phyloP scores from a whole-genome alignment of 2,329 filamentous ascomycete species.

The Hymenoscyphus occultus region DNA sequence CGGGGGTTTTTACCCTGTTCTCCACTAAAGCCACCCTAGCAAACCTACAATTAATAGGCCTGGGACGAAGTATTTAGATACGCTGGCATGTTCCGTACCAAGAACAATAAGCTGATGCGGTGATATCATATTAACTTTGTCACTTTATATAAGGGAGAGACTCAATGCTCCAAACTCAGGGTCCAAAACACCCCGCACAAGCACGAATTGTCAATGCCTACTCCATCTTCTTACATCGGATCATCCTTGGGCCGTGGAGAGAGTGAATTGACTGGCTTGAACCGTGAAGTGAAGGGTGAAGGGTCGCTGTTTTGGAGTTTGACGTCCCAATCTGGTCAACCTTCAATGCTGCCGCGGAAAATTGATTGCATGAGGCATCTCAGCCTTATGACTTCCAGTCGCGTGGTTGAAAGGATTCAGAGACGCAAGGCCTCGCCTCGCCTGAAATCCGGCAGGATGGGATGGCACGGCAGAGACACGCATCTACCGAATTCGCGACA shows the following conservation, averaged over 20 bases:
- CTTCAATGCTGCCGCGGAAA: not conserved
- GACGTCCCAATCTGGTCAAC: not conserved
- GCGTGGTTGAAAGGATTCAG: not conserved
- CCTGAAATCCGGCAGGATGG: not conserved
- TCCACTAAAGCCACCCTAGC: too few species aligned
- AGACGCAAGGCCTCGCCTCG: not conserved
- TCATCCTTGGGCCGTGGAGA: not conserved
- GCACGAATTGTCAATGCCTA: not conserved
- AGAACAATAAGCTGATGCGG: not conserved
- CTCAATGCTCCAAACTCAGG: not conserved
- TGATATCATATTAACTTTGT: not conserved
- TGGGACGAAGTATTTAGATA: too few species aligned
- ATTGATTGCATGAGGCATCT: not conserved
- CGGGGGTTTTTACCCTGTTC: too few species aligned
- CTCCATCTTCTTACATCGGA: not conserved
- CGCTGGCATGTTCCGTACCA: not conserved
- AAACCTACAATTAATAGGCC: too few species aligned
- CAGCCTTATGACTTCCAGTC: not conserved
- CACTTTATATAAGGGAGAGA: not conserved
- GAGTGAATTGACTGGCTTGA: not conserved
- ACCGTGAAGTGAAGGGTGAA: not conserved
- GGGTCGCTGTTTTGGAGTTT: not conserved
- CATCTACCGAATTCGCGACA: not conserved
- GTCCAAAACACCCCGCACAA: not conserved
- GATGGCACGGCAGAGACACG: slow-evolving; percentile 1